Conservation (phyloP, 106 monocot genomes). For the Vanilla planifolia region DNA sequence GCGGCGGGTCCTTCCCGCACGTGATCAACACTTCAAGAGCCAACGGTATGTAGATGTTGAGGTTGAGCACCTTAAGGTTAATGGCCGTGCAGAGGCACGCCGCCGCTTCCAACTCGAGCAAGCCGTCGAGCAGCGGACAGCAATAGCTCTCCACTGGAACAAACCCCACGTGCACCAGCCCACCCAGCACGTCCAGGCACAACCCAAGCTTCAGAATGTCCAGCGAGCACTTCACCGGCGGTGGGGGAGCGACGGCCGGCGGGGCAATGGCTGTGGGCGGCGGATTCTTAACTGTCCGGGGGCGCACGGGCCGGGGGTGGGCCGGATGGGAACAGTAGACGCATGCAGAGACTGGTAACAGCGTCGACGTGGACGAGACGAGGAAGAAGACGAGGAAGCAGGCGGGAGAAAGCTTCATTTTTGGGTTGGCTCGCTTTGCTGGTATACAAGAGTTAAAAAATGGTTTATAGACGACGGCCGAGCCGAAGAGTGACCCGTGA, state of each 20-base stretch:
- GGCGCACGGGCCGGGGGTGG: constrained; percentile 1
- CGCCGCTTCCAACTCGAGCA: constrained; percentile 13
- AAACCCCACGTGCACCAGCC: constrained; percentile 26
- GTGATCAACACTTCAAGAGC: constrained; percentile 9
- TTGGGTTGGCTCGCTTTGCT: too few species aligned
- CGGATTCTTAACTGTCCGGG: not conserved
- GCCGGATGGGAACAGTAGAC: not conserved
- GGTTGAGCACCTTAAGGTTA: constrained; percentile 5
- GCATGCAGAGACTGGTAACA: not conserved
- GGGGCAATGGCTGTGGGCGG: not conserved
- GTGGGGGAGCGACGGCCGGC: not conserved
- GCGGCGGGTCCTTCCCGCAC: constrained; percentile 14
- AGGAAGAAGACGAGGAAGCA: not conserved
- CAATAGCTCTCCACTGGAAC: constrained; percentile 13
- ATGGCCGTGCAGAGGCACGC: constrained; percentile 19
- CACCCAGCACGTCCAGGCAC: constrained; percentile 39
- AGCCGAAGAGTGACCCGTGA: too few species aligned
- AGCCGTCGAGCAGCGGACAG: constrained; percentile 9
- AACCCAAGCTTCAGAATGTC: constrained; percentile 33
- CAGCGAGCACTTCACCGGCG: constrained; percentile 22
- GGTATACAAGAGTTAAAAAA: not conserved
- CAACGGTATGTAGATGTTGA: constrained; percentile 16
- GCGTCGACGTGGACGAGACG: not conserved
- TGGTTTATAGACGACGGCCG: not conserved
- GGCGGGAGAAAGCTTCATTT: not conserved